These are phyloP conservation scores for Sporothrix humicola DNA, from an alignment of 2,329 filamentous ascomycete genomes.

Conservation along the genomic window DNA sequence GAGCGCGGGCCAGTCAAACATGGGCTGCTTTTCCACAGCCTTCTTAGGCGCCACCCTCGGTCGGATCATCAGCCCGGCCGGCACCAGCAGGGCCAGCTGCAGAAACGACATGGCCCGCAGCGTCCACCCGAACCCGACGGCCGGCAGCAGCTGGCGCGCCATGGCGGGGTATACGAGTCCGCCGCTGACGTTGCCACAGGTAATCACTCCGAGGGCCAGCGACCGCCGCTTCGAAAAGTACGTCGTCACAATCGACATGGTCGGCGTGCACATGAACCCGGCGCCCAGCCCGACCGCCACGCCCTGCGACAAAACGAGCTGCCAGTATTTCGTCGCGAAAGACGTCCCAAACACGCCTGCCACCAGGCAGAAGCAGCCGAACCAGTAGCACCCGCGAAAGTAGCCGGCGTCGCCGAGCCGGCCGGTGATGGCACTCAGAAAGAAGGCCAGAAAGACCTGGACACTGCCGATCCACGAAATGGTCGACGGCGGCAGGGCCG, in stretches of 20 bases:
- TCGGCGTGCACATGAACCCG: conserved; percentile 48
- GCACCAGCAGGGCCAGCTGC: conserved; percentile 43
- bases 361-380: conserved; percentile 30
- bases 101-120: conserved; percentile 51
- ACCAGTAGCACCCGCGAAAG: conserved; percentile 34
- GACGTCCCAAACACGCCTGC: conserved; percentile 35
- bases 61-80: conserved; percentile 45
- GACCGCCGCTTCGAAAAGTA: conserved; percentile 47
- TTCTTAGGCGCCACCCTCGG: conserved; percentile 46
- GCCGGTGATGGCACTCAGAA: conserved; percentile 35
- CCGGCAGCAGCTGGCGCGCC: conserved; percentile 45
- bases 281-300: conserved; percentile 47
- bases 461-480: conserved; percentile 39
- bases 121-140: conserved; percentile 49
- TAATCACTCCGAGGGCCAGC: conserved; percentile 46
- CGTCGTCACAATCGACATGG: conserved; percentile 46
- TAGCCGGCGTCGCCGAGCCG: conserved; percentile 37
- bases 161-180: conserved; percentile 50
- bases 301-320: conserved; percentile 46
- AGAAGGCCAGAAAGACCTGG: conserved; percentile 36
- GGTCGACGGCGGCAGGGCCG: conserved; percentile 34
- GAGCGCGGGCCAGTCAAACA: conserved; percentile 50
- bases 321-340: conserved; percentile 36
- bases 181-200: conserved; percentile 46
- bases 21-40: conserved; percentile 41